Evolutionary conservation across 2,329 filamentous ascomycete species (phyloP).

Genomic region (Aquanectria penicillioides): DNA sequence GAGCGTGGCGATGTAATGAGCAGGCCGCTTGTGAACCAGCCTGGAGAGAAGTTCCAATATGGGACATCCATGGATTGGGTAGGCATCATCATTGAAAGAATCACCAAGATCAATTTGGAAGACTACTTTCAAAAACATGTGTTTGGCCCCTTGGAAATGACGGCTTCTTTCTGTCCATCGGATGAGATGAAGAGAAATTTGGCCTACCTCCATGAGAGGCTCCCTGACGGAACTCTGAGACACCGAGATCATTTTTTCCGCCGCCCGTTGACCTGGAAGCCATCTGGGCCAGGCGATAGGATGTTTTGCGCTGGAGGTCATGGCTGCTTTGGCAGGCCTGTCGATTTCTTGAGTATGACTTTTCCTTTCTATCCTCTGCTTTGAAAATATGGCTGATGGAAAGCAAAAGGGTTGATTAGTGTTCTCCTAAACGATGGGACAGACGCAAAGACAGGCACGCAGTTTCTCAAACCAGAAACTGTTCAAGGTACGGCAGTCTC

Average conservation of each 20-base stretch:
- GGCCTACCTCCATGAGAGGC: constrained; percentile 13
- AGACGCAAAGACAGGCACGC: neutral
- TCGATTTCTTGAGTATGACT: constrained; percentile 11
- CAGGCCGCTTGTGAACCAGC: constrained; percentile 16
- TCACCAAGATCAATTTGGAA: neutral
- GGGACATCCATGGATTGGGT: constrained; percentile 25
- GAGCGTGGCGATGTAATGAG: neutral
- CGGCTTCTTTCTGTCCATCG: constrained; percentile 5
- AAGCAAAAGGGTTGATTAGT: neutral
- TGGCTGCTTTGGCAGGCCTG: constrained; percentile 19
- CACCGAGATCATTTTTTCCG: constrained; percentile 10
- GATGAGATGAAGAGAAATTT: neutral
- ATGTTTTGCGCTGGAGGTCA: constrained; percentile 6
- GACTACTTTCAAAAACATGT: constrained; percentile 20
- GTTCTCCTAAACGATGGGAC: constrained; percentile 12
- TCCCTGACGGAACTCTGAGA: neutral
- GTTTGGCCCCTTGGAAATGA: constrained; percentile 5
- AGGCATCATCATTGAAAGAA: constrained; percentile 16
- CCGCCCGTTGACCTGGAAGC: neutral
- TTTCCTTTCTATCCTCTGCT: neutral
- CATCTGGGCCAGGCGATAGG: neutral
- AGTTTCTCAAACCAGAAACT: neutral
- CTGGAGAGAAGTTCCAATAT: constrained; percentile 23
- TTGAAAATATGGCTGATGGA: neutral
- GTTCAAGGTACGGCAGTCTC: neutral